Conservation (phyloP, 2,329 filamentous ascomycete genomes). For the Colletotrichum euphorbiae region DNA sequence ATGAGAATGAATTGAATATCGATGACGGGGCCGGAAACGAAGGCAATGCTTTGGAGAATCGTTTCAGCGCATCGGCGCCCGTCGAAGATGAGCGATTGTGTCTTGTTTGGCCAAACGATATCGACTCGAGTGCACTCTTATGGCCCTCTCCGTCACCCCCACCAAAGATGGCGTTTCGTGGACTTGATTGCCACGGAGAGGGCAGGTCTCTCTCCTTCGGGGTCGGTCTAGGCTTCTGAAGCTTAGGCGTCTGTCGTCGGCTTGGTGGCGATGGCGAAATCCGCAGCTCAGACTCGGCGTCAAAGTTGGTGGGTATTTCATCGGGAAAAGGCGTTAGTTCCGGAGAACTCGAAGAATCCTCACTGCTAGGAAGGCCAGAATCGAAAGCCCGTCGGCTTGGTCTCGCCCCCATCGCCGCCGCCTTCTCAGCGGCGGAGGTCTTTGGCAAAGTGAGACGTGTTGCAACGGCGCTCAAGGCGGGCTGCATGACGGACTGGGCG, state of each 20-base stretch:
- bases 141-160: conserved; percentile 43
- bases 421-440: conserved; percentile 69
- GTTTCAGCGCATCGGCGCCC: conserved; percentile 68
- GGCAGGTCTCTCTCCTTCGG: conserved; percentile 41
- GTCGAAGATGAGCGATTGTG: conserved; percentile 65
- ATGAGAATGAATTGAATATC: conserved; percentile 39
- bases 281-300: conserved; percentile 29
- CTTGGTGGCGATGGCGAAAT: conserved; percentile 26
- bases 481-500: conserved; percentile 70
- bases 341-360: conserved; percentile 36
- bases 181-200: conserved; percentile 56
- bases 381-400: conserved; percentile 52
- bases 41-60: conserved; percentile 67
- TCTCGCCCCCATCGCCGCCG: conserved; percentile 62
- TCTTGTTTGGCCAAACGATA: conserved; percentile 58
- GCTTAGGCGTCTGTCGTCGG: conserved; percentile 28
- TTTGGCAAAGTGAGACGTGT: conserved; percentile 65
- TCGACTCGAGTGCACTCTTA: conserved; percentile 56
- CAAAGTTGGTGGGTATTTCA: conserved; percentile 34
- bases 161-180: conserved; percentile 52
- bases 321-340: conserved; percentile 38
- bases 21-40: conserved; percentile 53
- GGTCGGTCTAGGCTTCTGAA: conserved; percentile 28
- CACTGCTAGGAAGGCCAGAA: conserved; percentile 23
- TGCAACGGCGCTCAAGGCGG: conserved; percentile 67